Evolutionary conservation across 768 basidiomycete genomes (phyloP).

Genomic region (Gloeostereum incarnatum): DNA sequence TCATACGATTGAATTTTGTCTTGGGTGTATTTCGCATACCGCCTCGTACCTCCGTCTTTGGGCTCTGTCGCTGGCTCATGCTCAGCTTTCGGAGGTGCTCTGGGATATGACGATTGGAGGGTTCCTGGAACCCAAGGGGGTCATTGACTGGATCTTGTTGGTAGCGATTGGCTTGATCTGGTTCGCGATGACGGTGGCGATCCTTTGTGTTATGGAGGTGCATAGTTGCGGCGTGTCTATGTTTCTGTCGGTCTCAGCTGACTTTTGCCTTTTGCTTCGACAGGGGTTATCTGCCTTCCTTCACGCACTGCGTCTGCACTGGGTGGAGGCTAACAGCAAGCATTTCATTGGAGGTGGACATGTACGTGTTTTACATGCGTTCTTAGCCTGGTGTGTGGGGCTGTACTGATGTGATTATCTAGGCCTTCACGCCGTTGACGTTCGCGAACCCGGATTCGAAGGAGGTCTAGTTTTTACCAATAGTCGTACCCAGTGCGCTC

Average conservation of each 20-base stretch:
- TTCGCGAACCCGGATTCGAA: constrained; percentile 32
- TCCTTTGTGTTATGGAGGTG: constrained; percentile 96
- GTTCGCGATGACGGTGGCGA: constrained; percentile 66
- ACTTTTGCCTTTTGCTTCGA: too few relatives aligned
- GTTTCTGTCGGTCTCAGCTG: constrained; percentile 7
- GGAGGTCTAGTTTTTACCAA: too few relatives aligned
- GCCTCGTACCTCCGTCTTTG: constrained; percentile 90
- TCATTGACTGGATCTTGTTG: constrained; percentile 50
- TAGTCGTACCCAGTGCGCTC: too few relatives aligned
- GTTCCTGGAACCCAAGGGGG: constrained; percentile 50
- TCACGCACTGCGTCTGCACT: constrained; percentile 93
- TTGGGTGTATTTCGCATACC: constrained; percentile 98
- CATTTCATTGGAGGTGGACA: constrained; percentile 87
- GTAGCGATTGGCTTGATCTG: constrained; percentile 55
- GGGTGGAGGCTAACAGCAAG: constrained; percentile 98
- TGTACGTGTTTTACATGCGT: constrained; percentile 39
- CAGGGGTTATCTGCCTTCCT: constrained; percentile 93
- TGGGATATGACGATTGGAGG: constrained; percentile 79
- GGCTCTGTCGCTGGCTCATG: constrained; percentile 97
- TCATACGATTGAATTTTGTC: constrained; percentile 98
- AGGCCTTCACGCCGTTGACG: constrained; percentile 41
- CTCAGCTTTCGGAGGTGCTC: constrained; percentile 90
- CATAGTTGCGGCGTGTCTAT: constrained; percentile 16
- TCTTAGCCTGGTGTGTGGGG: constrained; percentile 7
- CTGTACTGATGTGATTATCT: constrained; percentile 17